A percentile compares a stretch with the other conserved stretches of the same genome.
These are phyloP conservation scores for Prinsepia uniflora DNA, from an alignment of 306 rosid species.

Conservation along the genomic window DNA sequence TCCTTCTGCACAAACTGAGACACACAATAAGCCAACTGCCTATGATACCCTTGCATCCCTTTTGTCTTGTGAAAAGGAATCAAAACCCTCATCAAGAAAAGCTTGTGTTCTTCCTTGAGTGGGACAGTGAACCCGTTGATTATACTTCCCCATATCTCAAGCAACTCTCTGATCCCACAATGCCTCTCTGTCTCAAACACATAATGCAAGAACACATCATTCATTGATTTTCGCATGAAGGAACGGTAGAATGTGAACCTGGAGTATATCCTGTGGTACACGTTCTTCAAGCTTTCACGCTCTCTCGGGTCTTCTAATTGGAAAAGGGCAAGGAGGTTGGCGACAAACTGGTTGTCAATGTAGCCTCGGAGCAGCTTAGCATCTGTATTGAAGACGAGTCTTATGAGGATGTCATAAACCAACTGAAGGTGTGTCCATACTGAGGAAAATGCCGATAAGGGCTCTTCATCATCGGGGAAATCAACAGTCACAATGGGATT, in stretches of 20 bases:
- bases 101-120: slow-evolving; percentile 80
- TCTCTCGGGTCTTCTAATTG: slow-evolving; percentile 78
- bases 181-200: slow-evolving; percentile 62
- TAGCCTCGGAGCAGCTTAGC: slow-evolving; percentile 31
- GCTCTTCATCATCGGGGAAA: slow-evolving; percentile 58
- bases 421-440: slow-evolving; percentile 64
- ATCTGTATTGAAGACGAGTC: slow-evolving; percentile 43
- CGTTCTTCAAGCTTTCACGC: slow-evolving; percentile 65
- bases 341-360: slow-evolving; percentile 45
- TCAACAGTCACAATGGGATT: slow-evolving; percentile 27
- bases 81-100: slow-evolving; percentile 75
- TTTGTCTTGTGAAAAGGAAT: slow-evolving; percentile 77
- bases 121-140: slow-evolving; percentile 83
- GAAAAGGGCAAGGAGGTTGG: slow-evolving; percentile 53
- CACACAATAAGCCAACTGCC: slow-evolving; percentile 72
- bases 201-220: slow-evolving; percentile 52
- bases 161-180: slow-evolving; percentile 70
- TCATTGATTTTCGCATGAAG: slow-evolving; percentile 78
- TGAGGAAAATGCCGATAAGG: slow-evolving; percentile 39
- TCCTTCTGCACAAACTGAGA: slow-evolving; percentile 88
- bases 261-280: slow-evolving; percentile 60
- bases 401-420: slow-evolving; percentile 59
- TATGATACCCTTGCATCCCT: slow-evolving; percentile 62
- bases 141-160: slow-evolving; percentile 91
- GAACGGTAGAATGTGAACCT: slow-evolving; percentile 48